A percentile compares a stretch with the other conserved stretches of the same genome.
These are phyloP conservation scores for Vinca minor DNA, from an alignment of 257 asterid species.

Conservation along the genomic window DNA sequence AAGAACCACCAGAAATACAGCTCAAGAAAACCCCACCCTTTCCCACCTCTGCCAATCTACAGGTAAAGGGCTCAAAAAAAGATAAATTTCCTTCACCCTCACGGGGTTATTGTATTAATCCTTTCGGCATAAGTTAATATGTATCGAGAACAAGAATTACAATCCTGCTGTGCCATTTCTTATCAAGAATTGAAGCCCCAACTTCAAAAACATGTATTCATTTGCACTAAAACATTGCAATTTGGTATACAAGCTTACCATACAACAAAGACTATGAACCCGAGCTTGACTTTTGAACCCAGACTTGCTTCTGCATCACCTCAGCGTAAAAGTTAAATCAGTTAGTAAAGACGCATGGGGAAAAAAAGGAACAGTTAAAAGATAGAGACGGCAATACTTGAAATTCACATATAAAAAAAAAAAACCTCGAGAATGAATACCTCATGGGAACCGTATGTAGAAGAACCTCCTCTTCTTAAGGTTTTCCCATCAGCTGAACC, in stretches of 20 bases:
- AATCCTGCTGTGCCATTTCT: neutral
- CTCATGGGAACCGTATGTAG: slow-evolving; percentile 57
- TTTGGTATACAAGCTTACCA: slow-evolving; percentile 34
- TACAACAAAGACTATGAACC: slow-evolving; percentile 48
- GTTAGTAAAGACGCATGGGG: neutral
- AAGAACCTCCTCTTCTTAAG: slow-evolving; percentile 57
- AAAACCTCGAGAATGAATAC: slow-evolving; percentile 28
- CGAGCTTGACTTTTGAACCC: slow-evolving; percentile 94
- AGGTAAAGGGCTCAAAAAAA: neutral
- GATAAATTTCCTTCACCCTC: neutral
- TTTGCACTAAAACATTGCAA: neutral
- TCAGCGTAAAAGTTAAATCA: slow-evolving; percentile 6
- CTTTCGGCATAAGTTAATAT: no score
- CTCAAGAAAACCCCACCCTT: neutral
- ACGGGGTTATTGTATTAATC: no score
- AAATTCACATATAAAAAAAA: slow-evolving; percentile 6
- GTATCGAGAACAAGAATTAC: neutral
- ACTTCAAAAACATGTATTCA: neutral
- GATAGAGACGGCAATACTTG: neutral
- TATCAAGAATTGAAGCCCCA: neutral
- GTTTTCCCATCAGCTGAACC: slow-evolving; percentile 57
- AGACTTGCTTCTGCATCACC: slow-evolving; percentile 76
- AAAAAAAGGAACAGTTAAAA: neutral
- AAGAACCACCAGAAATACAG: neutral
- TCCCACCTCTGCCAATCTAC: neutral